Conservation (phyloP, 805 yeast species). For the Teunomyces gatunensis region DNA sequence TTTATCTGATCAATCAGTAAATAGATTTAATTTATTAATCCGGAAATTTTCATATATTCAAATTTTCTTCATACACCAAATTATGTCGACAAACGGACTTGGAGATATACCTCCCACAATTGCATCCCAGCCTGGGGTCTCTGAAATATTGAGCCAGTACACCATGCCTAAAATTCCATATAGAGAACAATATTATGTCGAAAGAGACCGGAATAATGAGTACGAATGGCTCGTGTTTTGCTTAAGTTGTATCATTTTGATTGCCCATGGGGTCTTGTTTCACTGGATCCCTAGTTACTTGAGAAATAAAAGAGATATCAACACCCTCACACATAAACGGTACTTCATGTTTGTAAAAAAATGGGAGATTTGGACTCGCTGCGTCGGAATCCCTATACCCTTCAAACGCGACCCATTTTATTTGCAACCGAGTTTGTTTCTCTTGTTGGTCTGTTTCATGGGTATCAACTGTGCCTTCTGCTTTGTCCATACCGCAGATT, state of each 20-base stretch:
- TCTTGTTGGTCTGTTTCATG: slow-evolving; percentile 25
- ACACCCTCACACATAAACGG: slow-evolving; percentile 11
- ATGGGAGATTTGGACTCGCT: slow-evolving; percentile 28
- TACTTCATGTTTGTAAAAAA: slow-evolving; percentile 26
- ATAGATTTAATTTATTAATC: neutral
- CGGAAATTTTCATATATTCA: neutral
- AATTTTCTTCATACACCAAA: neutral
- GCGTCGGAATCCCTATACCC: slow-evolving; percentile 21
- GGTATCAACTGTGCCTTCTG: slow-evolving; percentile 29
- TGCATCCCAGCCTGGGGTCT: neutral
- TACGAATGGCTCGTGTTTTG: slow-evolving; percentile 37
- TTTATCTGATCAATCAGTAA: neutral
- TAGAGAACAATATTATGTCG: slow-evolving; percentile 37
- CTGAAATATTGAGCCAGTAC: neutral
- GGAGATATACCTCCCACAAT: neutral
- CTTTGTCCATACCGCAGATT: slow-evolving; percentile 31
- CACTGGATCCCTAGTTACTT: slow-evolving; percentile 40
- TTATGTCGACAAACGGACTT: neutral
- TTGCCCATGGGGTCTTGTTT: slow-evolving; percentile 41
- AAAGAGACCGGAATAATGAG: slow-evolving; percentile 31
- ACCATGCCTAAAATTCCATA: slow-evolving; percentile 25
- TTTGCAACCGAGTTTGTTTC: slow-evolving; percentile 41
- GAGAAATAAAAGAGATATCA: slow-evolving; percentile 20
- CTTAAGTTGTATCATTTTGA: slow-evolving; percentile 21
- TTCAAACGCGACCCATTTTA: slow-evolving; percentile 18